Evolutionary conservation across 192 early-diverging fungal species (phyloP).

Genomic region (Piromyces finnis): DNA sequence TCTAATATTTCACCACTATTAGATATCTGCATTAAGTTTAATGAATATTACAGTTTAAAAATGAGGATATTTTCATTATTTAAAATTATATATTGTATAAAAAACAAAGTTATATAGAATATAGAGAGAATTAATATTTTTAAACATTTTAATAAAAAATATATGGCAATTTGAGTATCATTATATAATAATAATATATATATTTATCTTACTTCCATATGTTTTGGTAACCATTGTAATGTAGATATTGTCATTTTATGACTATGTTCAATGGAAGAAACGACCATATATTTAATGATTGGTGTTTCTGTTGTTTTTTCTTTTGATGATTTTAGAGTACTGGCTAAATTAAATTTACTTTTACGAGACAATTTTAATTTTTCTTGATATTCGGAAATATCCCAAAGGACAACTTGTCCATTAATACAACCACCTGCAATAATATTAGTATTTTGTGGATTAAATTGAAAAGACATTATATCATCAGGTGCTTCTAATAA

Average conservation of each 20-base stretch:
- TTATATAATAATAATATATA: too few relatives aligned
- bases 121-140: too few relatives aligned
- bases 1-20: neutral
- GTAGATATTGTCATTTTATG: conserved; percentile 26
- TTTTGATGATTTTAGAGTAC: neutral
- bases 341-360: conserved; percentile 1
- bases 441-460: conserved; percentile 30
- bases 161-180: too few relatives aligned
- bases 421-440: conserved; percentile 36
- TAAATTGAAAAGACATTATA: conserved; percentile 28
- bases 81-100: too few relatives aligned
- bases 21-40: neutral
- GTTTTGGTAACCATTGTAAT: conserved; percentile 29
- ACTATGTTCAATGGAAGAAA: conserved; percentile 34
- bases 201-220: conserved; percentile 27
- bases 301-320: conserved; percentile 7
- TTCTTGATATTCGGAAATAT: conserved; percentile 34
- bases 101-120: too few relatives aligned
- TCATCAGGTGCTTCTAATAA: conserved; percentile 46
- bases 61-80: too few relatives aligned
- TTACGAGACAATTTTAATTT: conserved; percentile 26
- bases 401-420: conserved; percentile 40
- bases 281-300: conserved; percentile 19
- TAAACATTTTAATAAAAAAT: too few relatives aligned
- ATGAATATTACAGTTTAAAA: neutral